Base-by-base conservation (phyloP, 768 basidiomycete genomes). In the Austroboletus festivus region DNA sequence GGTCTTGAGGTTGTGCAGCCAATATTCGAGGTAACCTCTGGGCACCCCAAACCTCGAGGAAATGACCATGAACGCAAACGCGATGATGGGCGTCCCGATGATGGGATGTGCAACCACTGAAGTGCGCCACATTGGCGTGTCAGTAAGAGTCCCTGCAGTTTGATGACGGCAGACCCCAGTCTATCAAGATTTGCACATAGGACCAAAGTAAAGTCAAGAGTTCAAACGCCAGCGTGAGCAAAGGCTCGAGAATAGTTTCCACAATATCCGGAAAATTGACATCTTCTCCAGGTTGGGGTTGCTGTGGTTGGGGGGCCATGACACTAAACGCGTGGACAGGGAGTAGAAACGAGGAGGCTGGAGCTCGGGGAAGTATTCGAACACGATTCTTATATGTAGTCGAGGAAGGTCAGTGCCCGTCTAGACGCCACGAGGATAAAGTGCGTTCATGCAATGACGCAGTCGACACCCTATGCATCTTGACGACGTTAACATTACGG, bases 241-340 rank as follows among this genome's bases (percentile, higher is more conserved):
- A 41, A 38, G 55, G 2, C 7, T 51, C 53, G 38, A 59, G 37
- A 46, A 61, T 21, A 34, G 51, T 34, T n/a, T 51, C 43, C 12
- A 52, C 0, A 8, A 64, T 34, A 30, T 20, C 51, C 13, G 55
- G 49, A 15, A 58, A 48, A 22, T 64, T 49, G 28, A 61, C 38
- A n/a, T 55, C 55, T 33, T 57, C 40, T 44, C 20, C 47, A 31
- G 54, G 58, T 35, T 5, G n/a, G n/a, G n/a, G n/a, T n/a, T n/a
- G n/a, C n/a, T n/a, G 22, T 35, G 33, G 37, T 31, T n/a, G 28
- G 31, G 31, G 31, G 31, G 31, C 31, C 31, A 33, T 33, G 31
- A 15, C 31, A 33, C 31, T 13, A 13, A 11, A 13, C 9, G 31
- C 31, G 31, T 33, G 31, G 15, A 13, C 31, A 33, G 31, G 31